Base-by-base conservation (phyloP, 257 asterid genomes). In the Jacaranda mimosifolia region DNA sequence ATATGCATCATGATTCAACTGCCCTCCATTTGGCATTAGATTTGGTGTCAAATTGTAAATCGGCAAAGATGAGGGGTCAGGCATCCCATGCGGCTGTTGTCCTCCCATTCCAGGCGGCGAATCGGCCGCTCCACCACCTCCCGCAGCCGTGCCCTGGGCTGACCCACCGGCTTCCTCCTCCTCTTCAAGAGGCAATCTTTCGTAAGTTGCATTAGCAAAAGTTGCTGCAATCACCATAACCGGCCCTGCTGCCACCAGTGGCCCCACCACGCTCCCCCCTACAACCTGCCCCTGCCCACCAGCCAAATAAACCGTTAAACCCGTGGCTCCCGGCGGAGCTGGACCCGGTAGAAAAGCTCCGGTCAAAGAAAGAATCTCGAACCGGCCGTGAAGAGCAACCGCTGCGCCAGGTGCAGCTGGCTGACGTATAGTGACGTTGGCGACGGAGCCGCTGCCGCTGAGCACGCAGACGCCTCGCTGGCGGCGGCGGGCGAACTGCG, bases 261-360 rank as follows among this genome's bases (percentile, higher is more conserved):
- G 85, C 19, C 96, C 96, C 9, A 89, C 90, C 40, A 91, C 92
- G 69, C 86, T 78, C 13, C 96, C 96, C 3, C 96, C 96, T 12
- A 89, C 83, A 52, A 91, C 94, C 80, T 91, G 94, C 5, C 96
- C 96, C 72, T 87, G 92, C 2, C 89, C 91, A 1, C 94, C 94
- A 7, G 91, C 83, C 18, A 91, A 72, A 52, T 91, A 91, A 0
- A 91, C 87, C 4, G 93, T 87, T 5, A 91, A 70, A n/a, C 96
- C 94, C 5, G 92, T 89, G 17, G 92, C 81, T 0, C 89, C 91
- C 0, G 83, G 89, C 0, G 89, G 90, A 1, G 89, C 85, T 3
- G 91, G 91, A 0, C 96, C 94, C 4, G 96, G 96, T 1, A 91
- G 75, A 17, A 88, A 89, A 0, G 94, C 79, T 18, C 96, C 96